A percentile compares a stretch with the other conserved stretches of the same genome.
phyloP scores from a whole-genome alignment of 257 asterid genomes.

The Oldenlandia corymbosa region DNA sequence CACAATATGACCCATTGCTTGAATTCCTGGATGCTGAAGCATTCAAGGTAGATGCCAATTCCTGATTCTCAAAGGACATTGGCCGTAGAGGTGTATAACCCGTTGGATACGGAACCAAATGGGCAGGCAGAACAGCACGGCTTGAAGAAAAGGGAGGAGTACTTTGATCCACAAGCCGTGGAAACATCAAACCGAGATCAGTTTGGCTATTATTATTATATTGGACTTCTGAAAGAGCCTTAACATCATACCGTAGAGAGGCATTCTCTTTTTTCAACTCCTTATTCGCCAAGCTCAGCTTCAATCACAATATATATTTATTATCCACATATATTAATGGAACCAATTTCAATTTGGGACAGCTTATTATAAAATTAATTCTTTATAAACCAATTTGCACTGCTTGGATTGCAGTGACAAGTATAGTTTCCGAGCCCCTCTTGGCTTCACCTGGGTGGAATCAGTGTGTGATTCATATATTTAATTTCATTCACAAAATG shows the following conservation, averaged over 20 bases:
- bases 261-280: conserved; percentile 28
- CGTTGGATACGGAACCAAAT: conserved; percentile 10
- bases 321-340: too few relatives aligned
- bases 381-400: too few relatives aligned
- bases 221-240: conserved; percentile 16
- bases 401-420: conserved; percentile 25
- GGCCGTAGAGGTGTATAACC: conserved; percentile 9
- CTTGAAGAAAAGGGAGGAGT: too few relatives aligned
- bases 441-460: conserved; percentile 8
- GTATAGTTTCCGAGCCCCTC: conserved; percentile 19
- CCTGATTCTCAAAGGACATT: conserved; percentile 10
- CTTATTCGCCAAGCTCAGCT: conserved; percentile 30
- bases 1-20: conserved; percentile 7
- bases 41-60: conserved; percentile 1
- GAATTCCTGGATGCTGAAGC: conserved; percentile 15
- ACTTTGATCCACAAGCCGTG: too few relatives aligned
- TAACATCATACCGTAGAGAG: conserved; percentile 21
- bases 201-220: too few relatives aligned
- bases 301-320: background rate
- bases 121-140: conserved; percentile 11
- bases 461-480: conserved; percentile 11
- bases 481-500: conserved; percentile 3
- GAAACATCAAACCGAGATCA: too few relatives aligned
- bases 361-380: too few relatives aligned
- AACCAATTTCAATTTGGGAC: too few relatives aligned